Conservation (phyloP, 1,284 basidiomycete genomes). For the Neolentinus lepideus region DNA sequence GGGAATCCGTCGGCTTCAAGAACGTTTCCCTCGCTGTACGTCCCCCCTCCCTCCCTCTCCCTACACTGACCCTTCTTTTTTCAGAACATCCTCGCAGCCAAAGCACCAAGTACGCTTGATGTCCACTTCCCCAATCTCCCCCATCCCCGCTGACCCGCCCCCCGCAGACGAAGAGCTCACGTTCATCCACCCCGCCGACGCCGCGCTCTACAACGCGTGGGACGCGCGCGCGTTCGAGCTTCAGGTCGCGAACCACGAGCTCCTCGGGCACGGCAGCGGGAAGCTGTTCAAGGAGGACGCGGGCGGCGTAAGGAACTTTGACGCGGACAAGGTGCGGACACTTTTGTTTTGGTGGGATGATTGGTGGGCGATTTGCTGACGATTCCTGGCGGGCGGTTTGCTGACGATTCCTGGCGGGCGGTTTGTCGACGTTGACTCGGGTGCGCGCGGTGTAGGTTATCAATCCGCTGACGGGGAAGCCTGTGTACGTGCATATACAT, state of each 20-base stretch:
- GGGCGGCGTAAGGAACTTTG: conserved; percentile 76
- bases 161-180: conserved; percentile 64
- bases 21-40: conserved; percentile 71
- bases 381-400: no score
- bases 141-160: not conserved
- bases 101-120: conserved; percentile 59
- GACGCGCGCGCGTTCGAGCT: conserved; percentile 73
- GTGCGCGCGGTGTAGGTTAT: conserved; percentile 41
- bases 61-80: not conserved
- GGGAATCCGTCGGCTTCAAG: conserved; percentile 78
- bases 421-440: no score
- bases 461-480: conserved; percentile 80
- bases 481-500: conserved; percentile 33
- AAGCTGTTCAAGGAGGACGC: conserved; percentile 72
- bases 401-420: no score
- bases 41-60: not conserved
- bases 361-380: no score
- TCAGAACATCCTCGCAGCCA: conserved; percentile 76
- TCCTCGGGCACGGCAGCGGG: conserved; percentile 75
- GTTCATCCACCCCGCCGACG: conserved; percentile 71
- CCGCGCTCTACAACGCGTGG: conserved; percentile 68
- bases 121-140: conserved; percentile 4
- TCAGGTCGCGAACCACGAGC: conserved; percentile 82
- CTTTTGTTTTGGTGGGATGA: no score
- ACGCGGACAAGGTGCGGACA: conserved; percentile 52